A percentile compares a stretch with the other conserved stretches of the same genome.
Conservation (phyloP, 2,329 filamentous ascomycete species). For the Trichoderma citrinoviride region DNA sequence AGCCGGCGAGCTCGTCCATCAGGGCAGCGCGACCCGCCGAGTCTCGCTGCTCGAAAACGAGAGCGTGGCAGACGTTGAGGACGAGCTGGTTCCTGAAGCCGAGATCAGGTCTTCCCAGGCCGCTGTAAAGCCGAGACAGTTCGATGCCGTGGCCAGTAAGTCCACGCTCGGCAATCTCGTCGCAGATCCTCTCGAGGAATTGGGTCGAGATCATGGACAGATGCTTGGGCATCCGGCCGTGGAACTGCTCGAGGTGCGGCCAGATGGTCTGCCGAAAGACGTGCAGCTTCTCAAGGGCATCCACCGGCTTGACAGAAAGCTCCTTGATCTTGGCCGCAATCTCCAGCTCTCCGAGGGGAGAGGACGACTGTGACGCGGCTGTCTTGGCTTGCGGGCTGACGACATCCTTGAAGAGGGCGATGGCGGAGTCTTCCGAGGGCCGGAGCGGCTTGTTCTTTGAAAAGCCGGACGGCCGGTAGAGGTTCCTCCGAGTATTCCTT, state of each 20-base stretch:
- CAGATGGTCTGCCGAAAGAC: constrained; percentile 33
- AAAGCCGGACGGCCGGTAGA: constrained; percentile 6
- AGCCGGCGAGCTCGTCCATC: constrained; percentile 33
- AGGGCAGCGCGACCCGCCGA: constrained; percentile 24
- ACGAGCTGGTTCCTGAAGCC: constrained; percentile 33
- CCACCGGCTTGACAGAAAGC: constrained; percentile 24
- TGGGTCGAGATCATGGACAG: constrained; percentile 28
- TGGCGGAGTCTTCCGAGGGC: constrained; percentile 27
- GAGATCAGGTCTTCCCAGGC: constrained; percentile 31
- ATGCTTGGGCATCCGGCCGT: constrained; percentile 31
- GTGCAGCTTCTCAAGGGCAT: constrained; percentile 26
- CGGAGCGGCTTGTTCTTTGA: constrained; percentile 13
- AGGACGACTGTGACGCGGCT: constrained; percentile 2
- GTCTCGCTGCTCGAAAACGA: constrained; percentile 24
- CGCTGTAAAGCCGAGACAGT: constrained; percentile 29
- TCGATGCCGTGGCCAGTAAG: constrained; percentile 25
- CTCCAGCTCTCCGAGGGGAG: constrained; percentile 30
- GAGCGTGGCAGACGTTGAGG: constrained; percentile 33
- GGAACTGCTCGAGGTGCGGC: constrained; percentile 32
- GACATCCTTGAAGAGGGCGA: constrained; percentile 40
- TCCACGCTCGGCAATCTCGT: constrained; percentile 25
- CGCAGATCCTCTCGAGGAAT: constrained; percentile 27
- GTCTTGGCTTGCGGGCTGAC: constrained; percentile 27
- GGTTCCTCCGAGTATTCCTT: neutral
- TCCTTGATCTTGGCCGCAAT: constrained; percentile 33